Conservation (phyloP, 1,284 basidiomycete species). For the Pseudozyma sp. region DNA sequence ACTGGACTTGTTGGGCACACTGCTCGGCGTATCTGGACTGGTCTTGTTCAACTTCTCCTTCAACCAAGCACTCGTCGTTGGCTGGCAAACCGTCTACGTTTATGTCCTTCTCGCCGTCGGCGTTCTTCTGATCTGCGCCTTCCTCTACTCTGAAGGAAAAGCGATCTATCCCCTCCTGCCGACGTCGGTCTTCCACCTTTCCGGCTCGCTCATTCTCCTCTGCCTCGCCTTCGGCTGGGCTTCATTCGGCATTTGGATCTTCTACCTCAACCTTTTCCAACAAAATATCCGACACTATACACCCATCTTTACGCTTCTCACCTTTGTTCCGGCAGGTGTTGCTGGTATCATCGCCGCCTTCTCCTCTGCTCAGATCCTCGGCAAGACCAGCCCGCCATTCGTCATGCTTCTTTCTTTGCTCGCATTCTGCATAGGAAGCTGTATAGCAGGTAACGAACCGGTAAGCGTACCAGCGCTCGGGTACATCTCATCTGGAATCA, state of each 20-base stretch:
- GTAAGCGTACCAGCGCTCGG: slow-evolving; percentile 23
- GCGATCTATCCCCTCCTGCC: slow-evolving; percentile 51
- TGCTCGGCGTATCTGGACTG: slow-evolving; percentile 50
- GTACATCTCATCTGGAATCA: slow-evolving; percentile 37
- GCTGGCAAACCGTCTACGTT: slow-evolving; percentile 54
- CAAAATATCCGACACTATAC: slow-evolving; percentile 29
- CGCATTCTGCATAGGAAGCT: slow-evolving; percentile 51
- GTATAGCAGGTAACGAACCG: slow-evolving; percentile 37
- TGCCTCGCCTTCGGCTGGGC: slow-evolving; percentile 52
- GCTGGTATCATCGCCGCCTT: slow-evolving; percentile 49
- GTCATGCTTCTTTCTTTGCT: slow-evolving; percentile 50
- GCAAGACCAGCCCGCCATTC: slow-evolving; percentile 28
- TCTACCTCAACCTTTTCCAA: slow-evolving; percentile 35
- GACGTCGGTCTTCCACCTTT: slow-evolving; percentile 36
- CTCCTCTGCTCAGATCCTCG: slow-evolving; percentile 35
- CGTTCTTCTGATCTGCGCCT: slow-evolving; percentile 38
- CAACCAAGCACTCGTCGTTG: slow-evolving; percentile 56
- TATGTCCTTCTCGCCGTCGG: slow-evolving; percentile 56
- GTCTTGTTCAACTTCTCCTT: slow-evolving; percentile 58
- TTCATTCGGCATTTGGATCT: slow-evolving; percentile 52
- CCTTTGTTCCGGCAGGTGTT: slow-evolving; percentile 33
- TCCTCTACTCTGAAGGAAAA: slow-evolving; percentile 36
- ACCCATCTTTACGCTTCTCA: slow-evolving; percentile 27
- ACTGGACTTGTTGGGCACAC: slow-evolving; percentile 48
- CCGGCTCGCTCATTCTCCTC: slow-evolving; percentile 30